Percentiles rank a stretch among this genome's conserved stretches.
phyloP scores from a whole-genome alignment of 2,329 filamentous ascomycete species.

The Neofusicoccum laricinum region DNA sequence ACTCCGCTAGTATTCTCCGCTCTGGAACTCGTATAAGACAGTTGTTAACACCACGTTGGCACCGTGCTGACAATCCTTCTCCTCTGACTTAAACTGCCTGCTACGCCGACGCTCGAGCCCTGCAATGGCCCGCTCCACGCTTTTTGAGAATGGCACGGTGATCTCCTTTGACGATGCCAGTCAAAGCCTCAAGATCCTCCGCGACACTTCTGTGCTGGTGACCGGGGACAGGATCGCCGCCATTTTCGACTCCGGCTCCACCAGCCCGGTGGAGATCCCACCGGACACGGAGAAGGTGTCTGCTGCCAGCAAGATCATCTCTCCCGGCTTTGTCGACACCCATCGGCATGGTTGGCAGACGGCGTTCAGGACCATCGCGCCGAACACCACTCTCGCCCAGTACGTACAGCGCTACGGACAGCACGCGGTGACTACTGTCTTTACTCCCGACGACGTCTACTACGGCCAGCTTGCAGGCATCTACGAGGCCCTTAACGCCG shows the following conservation, averaged over 20 bases:
- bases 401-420: conserved; percentile 17
- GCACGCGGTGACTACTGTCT: neutral
- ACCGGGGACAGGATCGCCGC: conserved; percentile 37
- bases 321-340: conserved; percentile 57
- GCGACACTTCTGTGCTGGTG: conserved; percentile 42
- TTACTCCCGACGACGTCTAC: conserved; percentile 26
- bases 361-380: conserved; percentile 50
- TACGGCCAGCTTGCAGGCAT: conserved; percentile 36
- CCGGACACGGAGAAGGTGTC: conserved; percentile 43
- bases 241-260: conserved; percentile 26
- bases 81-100: too few relatives aligned
- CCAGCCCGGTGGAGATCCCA: conserved; percentile 24
- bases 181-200: conserved; percentile 37
- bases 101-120: too few relatives aligned
- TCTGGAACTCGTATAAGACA: too few relatives aligned
- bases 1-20: too few relatives aligned
- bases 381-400: conserved; percentile 43
- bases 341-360: conserved; percentile 53
- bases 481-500: conserved; percentile 50
- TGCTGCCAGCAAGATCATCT: conserved; percentile 49
- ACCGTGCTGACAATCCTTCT: too few relatives aligned
- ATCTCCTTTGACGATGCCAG: conserved; percentile 37
- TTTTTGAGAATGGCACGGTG: conserved; percentile 40
- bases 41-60: too few relatives aligned
- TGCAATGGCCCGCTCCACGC: conserved; percentile 13